phyloP scores from a whole-genome alignment of 139 green algal genomes.

The Tetradesmus obliquus region DNA sequence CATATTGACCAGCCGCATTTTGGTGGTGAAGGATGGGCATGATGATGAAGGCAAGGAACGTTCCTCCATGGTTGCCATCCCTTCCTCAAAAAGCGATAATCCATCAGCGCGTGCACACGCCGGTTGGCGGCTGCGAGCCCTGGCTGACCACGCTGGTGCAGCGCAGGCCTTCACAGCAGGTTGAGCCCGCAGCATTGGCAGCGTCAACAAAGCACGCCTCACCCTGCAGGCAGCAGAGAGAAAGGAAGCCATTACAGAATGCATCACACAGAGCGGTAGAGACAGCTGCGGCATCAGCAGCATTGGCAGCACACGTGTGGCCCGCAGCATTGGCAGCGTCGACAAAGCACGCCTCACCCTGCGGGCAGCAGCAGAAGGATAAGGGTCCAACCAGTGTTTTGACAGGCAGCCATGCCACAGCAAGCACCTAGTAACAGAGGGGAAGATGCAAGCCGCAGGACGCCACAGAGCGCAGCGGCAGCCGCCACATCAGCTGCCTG shows the following conservation, averaged over 20 bases:
- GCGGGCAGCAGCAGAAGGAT: neutral
- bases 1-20: too few species aligned
- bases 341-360: conserved; percentile 12
- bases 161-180: neutral
- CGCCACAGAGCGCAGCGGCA: neutral
- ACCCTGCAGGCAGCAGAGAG: neutral
- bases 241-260: neutral
- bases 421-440: neutral
- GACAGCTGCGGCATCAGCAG: neutral
- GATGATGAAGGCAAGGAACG: too few species aligned
- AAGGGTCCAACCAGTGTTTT: neutral
- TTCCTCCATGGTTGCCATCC: too few species aligned
- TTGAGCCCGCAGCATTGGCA: neutral
- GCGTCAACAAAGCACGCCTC: conserved; percentile 12
- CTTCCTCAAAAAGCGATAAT: too few species aligned
- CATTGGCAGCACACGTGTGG: neutral
- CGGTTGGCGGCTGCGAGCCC: neutral
- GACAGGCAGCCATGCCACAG: neutral
- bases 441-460: neutral
- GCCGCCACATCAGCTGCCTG: neutral
- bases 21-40: neutral
- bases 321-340: neutral
- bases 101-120: neutral
- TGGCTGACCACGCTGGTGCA: neutral
- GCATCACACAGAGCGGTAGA: neutral